Evolutionary conservation across 495 filamentous ascomycete species (phyloP).

Genomic region (Jackrogersella multiformis): DNA sequence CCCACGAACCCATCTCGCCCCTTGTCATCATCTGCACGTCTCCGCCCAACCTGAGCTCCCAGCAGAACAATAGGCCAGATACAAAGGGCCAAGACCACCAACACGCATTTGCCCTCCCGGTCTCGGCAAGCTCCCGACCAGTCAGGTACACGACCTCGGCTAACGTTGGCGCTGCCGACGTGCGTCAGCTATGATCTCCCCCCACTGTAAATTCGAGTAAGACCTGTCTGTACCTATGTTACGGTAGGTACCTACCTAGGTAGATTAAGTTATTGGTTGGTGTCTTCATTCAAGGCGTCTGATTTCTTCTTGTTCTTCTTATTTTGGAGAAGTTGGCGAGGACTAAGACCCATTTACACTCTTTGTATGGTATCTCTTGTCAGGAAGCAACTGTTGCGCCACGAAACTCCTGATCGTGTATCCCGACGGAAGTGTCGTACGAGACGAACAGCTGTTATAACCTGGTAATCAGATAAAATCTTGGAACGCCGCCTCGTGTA

Average conservation of each 20-base stretch:
- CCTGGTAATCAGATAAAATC: background rate
- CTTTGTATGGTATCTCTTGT: conserved; percentile 22
- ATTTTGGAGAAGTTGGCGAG: background rate
- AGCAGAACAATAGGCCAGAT: background rate
- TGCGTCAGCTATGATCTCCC: background rate
- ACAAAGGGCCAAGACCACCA: conserved; percentile 4
- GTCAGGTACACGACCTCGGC: conserved; percentile 12
- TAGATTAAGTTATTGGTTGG: no score
- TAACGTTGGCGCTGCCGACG: background rate
- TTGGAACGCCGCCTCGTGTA: background rate
- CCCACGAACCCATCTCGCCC: conserved; percentile 10
- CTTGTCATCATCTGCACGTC: conserved; percentile 26
- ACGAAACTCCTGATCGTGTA: conserved; percentile 4
- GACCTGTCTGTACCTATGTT: background rate
- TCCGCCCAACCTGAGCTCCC: conserved; percentile 5
- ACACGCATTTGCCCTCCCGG: background rate
- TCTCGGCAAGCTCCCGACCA: conserved; percentile 21
- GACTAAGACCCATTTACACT: background rate
- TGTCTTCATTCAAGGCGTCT: no score
- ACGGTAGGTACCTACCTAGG: background rate
- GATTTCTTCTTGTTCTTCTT: conserved; percentile 8
- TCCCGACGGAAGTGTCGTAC: background rate
- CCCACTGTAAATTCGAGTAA: conserved; percentile 7
- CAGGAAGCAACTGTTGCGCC: background rate
- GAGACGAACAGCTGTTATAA: background rate